Conservation (phyloP, 75 land plant genomes). For the Adiantum capillusveneris region DNA sequence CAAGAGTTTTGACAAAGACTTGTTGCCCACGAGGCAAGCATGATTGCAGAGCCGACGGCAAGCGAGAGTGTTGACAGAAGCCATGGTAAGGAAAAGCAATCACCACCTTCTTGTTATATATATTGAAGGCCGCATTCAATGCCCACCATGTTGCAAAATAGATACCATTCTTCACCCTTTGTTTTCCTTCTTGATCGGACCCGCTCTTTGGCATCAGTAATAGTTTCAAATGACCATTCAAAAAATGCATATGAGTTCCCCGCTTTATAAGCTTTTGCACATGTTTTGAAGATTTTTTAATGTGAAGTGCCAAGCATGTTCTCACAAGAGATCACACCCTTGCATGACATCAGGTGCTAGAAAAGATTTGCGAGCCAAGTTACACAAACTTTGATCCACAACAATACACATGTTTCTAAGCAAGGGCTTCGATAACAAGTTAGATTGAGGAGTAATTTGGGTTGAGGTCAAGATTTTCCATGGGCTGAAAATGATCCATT, state of each 20-base stretch:
- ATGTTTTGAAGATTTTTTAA: background rate
- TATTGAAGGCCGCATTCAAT: conserved; percentile 64
- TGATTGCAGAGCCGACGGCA: conserved; percentile 58
- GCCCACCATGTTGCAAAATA: conserved; percentile 84
- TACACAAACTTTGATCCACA: no score
- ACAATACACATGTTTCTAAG: no score
- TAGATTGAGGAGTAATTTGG: background rate
- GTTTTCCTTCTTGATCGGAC: conserved; percentile 5
- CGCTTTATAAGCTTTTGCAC: conserved; percentile 36
- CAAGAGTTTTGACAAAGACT: conserved; percentile 45
- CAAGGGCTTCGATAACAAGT: background rate
- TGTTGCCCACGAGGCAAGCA: conserved; percentile 56
- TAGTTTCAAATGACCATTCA: conserved; percentile 10
- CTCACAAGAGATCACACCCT: background rate
- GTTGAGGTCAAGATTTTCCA: background rate
- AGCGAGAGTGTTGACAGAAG: conserved; percentile 66
- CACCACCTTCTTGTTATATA: conserved; percentile 73
- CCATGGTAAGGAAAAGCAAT: conserved; percentile 75
- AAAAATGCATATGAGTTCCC: conserved; percentile 16
- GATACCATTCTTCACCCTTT: conserved; percentile 61
- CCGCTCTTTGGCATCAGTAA: background rate
- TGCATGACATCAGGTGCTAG: background rate
- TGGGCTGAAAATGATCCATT: background rate
- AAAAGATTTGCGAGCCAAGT: background rate
- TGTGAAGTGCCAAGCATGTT: background rate